These are phyloP conservation scores for Heliophila coronopifolia DNA, from an alignment of 441 rosid species.

Conservation along the genomic window DNA sequence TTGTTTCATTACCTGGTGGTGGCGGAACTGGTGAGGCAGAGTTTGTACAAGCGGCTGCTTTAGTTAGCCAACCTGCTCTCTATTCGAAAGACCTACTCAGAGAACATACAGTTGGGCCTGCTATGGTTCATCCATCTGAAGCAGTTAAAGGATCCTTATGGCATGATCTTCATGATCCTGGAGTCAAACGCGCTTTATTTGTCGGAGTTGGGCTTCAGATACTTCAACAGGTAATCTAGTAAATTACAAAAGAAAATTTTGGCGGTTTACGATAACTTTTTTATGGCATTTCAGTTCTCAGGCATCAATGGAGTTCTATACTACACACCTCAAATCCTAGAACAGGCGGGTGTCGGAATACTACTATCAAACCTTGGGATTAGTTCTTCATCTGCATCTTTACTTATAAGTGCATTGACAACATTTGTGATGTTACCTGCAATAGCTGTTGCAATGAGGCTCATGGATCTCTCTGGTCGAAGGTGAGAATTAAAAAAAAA, in stretches of 20 bases:
- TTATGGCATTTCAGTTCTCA: constrained; percentile 60
- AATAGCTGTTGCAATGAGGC: constrained; percentile 89
- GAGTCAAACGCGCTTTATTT: constrained; percentile 75
- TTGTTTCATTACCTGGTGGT: constrained; percentile 58
- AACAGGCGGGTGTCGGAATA: constrained; percentile 86
- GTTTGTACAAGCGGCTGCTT: constrained; percentile 73
- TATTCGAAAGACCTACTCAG: constrained; percentile 63
- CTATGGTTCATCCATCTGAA: constrained; percentile 85
- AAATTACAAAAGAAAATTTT: not conserved
- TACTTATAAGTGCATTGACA: constrained; percentile 76
- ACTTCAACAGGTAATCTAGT: constrained; percentile 75
- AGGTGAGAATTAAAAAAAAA: constrained; percentile 55
- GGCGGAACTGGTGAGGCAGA: constrained; percentile 50
- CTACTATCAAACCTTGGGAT: constrained; percentile 72
- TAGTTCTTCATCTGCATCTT: constrained; percentile 60
- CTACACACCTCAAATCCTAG: constrained; percentile 96
- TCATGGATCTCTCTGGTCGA: constrained; percentile 89
- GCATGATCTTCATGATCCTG: constrained; percentile 84
- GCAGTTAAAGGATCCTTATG: constrained; percentile 55
- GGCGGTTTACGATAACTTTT: not conserved
- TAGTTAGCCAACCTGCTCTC: constrained; percentile 89
- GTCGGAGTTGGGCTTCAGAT: constrained; percentile 90
- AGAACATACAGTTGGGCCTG: constrained; percentile 74
- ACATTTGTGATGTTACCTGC: constrained; percentile 93
- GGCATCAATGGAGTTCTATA: constrained; percentile 97